Conservation (phyloP, 345 rosid species). For the Eucalyptus rudis region DNA sequence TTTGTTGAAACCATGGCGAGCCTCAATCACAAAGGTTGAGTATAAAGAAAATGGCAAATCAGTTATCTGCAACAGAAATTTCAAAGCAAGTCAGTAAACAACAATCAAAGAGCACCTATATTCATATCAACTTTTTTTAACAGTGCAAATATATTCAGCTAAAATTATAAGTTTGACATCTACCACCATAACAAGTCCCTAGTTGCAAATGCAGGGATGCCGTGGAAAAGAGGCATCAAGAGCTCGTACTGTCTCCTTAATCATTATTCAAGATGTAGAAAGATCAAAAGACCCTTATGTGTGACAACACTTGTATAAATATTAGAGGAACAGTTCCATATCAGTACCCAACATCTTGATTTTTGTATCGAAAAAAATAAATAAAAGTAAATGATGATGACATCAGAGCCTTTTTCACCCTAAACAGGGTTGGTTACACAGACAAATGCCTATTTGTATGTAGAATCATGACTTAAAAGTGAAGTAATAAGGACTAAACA, state of each 20-base stretch:
- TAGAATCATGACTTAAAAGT: background rate
- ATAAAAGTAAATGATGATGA: background rate
- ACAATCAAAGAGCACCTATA: background rate
- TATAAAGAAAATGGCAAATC: constrained; percentile 94
- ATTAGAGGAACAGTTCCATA: background rate
- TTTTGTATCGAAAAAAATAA: background rate
- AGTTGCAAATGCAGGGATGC: background rate
- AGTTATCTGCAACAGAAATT: constrained; percentile 54
- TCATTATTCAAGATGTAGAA: background rate
- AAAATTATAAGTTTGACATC: background rate
- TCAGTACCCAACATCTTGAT: background rate
- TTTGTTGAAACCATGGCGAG: constrained; percentile 97
- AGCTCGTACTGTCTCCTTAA: background rate
- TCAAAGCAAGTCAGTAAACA: background rate
- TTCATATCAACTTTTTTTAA: background rate
- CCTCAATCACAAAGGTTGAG: constrained; percentile 96
- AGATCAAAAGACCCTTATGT: background rate
- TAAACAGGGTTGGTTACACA: background rate
- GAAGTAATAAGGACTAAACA: background rate
- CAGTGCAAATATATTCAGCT: background rate
- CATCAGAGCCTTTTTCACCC: background rate
- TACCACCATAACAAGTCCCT: background rate
- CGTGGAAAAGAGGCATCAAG: background rate
- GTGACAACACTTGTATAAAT: background rate
- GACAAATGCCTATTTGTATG: background rate